Percentiles rank a stretch among this genome's conserved stretches.
These are phyloP conservation scores for Laburnicola sp. DNA, from an alignment of 2,329 filamentous ascomycete genomes.

Conservation along the genomic window DNA sequence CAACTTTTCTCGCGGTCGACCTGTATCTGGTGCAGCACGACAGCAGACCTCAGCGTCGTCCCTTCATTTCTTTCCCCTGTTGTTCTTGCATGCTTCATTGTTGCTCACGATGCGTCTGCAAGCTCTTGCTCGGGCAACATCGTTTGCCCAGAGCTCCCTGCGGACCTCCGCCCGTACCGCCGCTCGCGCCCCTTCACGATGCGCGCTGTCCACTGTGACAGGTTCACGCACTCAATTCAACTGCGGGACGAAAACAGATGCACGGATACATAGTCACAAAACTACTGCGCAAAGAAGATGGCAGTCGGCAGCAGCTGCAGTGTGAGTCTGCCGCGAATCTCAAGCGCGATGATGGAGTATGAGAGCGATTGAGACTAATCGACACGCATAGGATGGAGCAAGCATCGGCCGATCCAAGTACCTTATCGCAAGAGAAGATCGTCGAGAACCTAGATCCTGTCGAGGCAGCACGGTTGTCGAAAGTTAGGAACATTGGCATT, in stretches of 20 bases:
- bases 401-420: constrained; percentile 59
- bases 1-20: constrained; percentile 33
- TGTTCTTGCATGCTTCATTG: constrained; percentile 16
- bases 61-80: constrained; percentile 29
- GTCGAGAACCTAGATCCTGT: constrained; percentile 78
- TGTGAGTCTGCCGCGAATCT: constrained; percentile 33
- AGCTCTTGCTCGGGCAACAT: constrained; percentile 39
- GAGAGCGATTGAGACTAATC: constrained; percentile 26
- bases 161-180: constrained; percentile 32
- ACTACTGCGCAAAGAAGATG: constrained; percentile 36
- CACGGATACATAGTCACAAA: constrained; percentile 33
- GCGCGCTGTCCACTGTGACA: constrained; percentile 38
- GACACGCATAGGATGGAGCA: constrained; percentile 50
- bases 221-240: constrained; percentile 31
- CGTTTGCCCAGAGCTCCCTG: constrained; percentile 35
- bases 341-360: neutral
- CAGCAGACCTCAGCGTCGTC: constrained; percentile 33
- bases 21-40: constrained; percentile 12
- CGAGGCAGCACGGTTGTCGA: constrained; percentile 75
- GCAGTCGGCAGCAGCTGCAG: constrained; percentile 43
- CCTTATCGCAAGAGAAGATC: constrained; percentile 65
- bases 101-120: constrained; percentile 40
- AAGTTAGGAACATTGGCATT: constrained; percentile 96
- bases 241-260: constrained; percentile 33
- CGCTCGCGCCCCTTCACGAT: constrained; percentile 32